Evolutionary conservation across 2,329 filamentous ascomycete species (phyloP).

Genomic region (Calycina herbarum): DNA sequence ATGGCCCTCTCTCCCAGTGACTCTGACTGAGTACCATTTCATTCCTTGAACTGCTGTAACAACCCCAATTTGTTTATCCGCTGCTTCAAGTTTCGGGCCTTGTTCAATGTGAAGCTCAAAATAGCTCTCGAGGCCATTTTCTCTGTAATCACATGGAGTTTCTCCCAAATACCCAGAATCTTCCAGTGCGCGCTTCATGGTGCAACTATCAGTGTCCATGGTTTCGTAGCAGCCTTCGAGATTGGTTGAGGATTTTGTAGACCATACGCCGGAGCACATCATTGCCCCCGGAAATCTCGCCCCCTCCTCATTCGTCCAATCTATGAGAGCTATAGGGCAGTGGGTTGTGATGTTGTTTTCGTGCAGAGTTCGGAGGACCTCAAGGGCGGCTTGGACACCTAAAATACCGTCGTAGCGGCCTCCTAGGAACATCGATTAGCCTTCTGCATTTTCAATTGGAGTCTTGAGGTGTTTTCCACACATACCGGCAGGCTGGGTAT

Average conservation of each 20-base stretch:
- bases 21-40: constrained; percentile 64
- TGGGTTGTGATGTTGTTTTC: constrained; percentile 68
- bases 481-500: constrained; percentile 58
- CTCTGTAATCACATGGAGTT: constrained; percentile 54
- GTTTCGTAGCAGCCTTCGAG: constrained; percentile 62
- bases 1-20: constrained; percentile 46
- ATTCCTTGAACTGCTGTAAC: constrained; percentile 69
- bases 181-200: constrained; percentile 46
- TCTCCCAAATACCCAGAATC: constrained; percentile 70
- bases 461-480: not conserved
- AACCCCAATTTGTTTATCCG: constrained; percentile 63
- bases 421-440: constrained; percentile 12
- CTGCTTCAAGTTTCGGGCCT: constrained; percentile 68
- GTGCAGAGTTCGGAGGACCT: constrained; percentile 66
- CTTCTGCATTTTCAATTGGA: not conserved
- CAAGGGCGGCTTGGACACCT: constrained; percentile 69
- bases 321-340: constrained; percentile 56
- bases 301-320: constrained; percentile 62
- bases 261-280: constrained; percentile 74
- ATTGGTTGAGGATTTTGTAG: constrained; percentile 55
- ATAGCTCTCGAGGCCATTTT: constrained; percentile 67
- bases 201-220: constrained; percentile 45
- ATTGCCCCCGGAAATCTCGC: constrained; percentile 76
- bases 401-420: constrained; percentile 76
- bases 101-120: constrained; percentile 77